Evolutionary conservation across 2,329 filamentous ascomycete species (phyloP).

Genomic region (Nothophaeocryptopus gaeumannii): DNA sequence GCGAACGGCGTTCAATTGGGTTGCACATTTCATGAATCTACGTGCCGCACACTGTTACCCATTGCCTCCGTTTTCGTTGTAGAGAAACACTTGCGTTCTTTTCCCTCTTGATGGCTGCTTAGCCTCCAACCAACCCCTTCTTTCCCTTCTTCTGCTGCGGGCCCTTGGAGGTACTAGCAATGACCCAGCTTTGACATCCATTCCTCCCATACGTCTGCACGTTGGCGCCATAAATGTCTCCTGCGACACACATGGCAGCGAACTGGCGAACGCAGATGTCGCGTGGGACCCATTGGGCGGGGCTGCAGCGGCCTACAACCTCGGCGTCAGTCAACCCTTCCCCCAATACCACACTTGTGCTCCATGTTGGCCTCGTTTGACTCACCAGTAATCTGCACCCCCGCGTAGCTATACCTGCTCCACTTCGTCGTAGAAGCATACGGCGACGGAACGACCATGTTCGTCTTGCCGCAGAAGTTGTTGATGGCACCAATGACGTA

Average conservation of each 20-base stretch:
- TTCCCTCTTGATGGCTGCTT: too few species aligned
- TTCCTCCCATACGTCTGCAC: slow-evolving; percentile 1
- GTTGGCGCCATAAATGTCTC: background rate
- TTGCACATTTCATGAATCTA: background rate
- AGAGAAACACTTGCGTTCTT: too few species aligned
- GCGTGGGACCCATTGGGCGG: slow-evolving; percentile 10
- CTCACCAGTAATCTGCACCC: too few species aligned
- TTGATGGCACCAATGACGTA: slow-evolving; percentile 9
- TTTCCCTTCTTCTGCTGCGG: slow-evolving; percentile 1
- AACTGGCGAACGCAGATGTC: slow-evolving; percentile 8
- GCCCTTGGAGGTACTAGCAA: background rate
- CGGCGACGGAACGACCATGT: slow-evolving; percentile 8
- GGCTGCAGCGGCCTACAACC: slow-evolving; percentile 2
- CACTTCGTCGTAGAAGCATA: background rate
- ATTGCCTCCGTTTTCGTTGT: too few species aligned
- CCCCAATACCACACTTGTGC: too few species aligned
- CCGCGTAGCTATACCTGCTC: too few species aligned
- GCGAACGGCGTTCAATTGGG: too few species aligned
- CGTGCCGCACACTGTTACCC: background rate
- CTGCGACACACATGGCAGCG: slow-evolving; percentile 7
- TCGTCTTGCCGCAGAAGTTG: slow-evolving; percentile 9
- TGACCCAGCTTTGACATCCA: slow-evolving; percentile 10
- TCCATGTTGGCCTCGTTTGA: too few species aligned
- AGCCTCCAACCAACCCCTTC: background rate
- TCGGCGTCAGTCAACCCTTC: too few species aligned